These are phyloP conservation scores for Davidsoniella neocaledoniae DNA, from an alignment of 2,329 filamentous ascomycete genomes.

Conservation along the genomic window DNA sequence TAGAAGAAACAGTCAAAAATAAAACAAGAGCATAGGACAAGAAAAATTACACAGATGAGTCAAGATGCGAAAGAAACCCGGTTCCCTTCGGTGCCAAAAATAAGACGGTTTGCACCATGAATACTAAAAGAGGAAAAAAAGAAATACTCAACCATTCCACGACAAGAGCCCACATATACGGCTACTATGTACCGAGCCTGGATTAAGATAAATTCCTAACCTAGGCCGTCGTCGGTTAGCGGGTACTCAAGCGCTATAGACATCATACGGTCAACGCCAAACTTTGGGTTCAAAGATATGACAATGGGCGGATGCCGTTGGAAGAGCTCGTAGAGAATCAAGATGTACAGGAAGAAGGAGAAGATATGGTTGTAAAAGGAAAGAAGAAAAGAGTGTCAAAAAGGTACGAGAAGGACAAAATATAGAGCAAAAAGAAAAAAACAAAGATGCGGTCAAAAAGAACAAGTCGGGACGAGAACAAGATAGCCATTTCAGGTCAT, in stretches of 20 bases:
- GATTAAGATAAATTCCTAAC: too few species aligned
- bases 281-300: too few species aligned
- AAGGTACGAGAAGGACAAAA: conserved; percentile 4
- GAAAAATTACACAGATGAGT: not conserved
- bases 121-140: too few species aligned
- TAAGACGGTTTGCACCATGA: not conserved
- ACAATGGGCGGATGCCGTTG: too few species aligned
- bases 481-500: not conserved
- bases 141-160: too few species aligned
- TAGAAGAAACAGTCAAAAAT: not conserved
- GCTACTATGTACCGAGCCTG: too few species aligned
- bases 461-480: not conserved
- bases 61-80: not conserved
- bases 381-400: not conserved
- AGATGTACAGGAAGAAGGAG: not conserved
- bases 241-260: not conserved
- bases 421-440: conserved; percentile 6
- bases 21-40: not conserved
- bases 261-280: not conserved
- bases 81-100: not conserved
- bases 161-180: too few species aligned
- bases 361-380: not conserved
- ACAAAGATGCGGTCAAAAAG: not conserved
- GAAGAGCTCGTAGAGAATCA: not conserved
- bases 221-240: too few species aligned